Conservation (phyloP, 495 filamentous ascomycete genomes). For the Cercophora samala region DNA sequence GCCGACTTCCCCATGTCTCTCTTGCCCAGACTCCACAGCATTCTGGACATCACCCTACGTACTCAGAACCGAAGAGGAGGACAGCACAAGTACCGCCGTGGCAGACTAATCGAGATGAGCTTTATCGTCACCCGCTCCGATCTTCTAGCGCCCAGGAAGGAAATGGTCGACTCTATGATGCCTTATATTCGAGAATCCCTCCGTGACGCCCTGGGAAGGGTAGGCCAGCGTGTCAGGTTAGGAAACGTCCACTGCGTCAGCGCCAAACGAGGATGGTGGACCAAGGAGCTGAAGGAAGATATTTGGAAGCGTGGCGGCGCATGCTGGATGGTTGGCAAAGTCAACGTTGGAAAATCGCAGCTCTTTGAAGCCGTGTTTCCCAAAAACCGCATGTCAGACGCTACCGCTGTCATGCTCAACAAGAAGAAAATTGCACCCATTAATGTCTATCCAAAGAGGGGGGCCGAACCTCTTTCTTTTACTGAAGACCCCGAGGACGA, state of each 20-base stretch:
- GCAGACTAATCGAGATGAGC: conserved; percentile 65
- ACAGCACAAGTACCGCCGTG: conserved; percentile 56
- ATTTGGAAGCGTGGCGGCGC: conserved; percentile 77
- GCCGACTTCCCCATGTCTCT: conserved; percentile 96
- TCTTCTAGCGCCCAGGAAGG: conserved; percentile 73
- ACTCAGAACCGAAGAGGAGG: conserved; percentile 72
- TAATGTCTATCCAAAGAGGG: conserved; percentile 30
- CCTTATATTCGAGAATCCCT: conserved; percentile 73
- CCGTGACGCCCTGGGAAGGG: conserved; percentile 62
- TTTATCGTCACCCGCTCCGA: conserved; percentile 91
- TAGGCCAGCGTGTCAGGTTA: conserved; percentile 61
- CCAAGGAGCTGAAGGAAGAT: conserved; percentile 75
- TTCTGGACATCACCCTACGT: conserved; percentile 62
- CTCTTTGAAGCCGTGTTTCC: conserved; percentile 83
- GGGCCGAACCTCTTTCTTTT: conserved; percentile 19
- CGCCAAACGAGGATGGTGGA: conserved; percentile 84
- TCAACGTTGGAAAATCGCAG: conserved; percentile 93
- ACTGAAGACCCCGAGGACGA: conserved; percentile 18
- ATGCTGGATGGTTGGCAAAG: conserved; percentile 97
- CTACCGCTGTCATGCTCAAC: conserved; percentile 15
- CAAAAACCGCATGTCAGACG: conserved; percentile 58
- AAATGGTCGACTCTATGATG: conserved; percentile 77
- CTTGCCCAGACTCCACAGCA: conserved; percentile 54
- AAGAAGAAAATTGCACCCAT: conserved; percentile 30
- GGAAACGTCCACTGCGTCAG: conserved; percentile 85